Evolutionary conservation across 208 protist genomes (phyloP), one percentile per base, ranked within the genome.

Genomic region (Acanthamoeba divionensis): DNA sequence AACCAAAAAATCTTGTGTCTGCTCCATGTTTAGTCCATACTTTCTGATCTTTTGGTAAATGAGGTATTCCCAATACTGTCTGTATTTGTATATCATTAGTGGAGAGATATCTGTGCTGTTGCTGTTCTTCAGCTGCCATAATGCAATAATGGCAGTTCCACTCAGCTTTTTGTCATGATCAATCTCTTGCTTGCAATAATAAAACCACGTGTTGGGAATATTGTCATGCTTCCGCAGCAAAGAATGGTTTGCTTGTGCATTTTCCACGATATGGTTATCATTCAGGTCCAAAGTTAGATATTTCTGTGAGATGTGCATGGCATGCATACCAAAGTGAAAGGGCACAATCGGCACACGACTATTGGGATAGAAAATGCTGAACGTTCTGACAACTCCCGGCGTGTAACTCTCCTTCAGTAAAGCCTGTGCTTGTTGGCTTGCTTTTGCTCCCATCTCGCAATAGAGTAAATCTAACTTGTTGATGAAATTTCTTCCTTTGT

Each of bases 301-400:
- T 9, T 33, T n/a, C 6, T 15, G 52, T 12, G 47, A 0, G 38
- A 87, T n/a, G 26, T 87, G 77, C 50, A 66, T 13, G 5, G 77
- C 4, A 29, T 66, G 55, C 5, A 87, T 15, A 57, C 71, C 71
- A 18, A 44, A 82, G 44, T 82, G 71, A 36, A 60, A 82, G 2
- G 71, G 71, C 31, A 66, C 48, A 13, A 87, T 87, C 38, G 77
- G 77, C 2, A 45, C 55, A 18, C 77, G 77, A 8, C 38, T 33
- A 57, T 87, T 45, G 31, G 77, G 55, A 44, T 67, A 87, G 54
- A 87, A 66, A 18, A 66, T 41, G 21, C 67, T 69, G 54, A 38
- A 87, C 24, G 63, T 45, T 12, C 77, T 31, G 33, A 87, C 33
- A 21, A 67, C 29, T 0, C 77, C 77, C 24, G 71, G 45, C 12